Evolutionary conservation across 106 monocot species (phyloP), one percentile per base, ranked within the genome.

Genomic region (Platanthera zijinensis): DNA sequence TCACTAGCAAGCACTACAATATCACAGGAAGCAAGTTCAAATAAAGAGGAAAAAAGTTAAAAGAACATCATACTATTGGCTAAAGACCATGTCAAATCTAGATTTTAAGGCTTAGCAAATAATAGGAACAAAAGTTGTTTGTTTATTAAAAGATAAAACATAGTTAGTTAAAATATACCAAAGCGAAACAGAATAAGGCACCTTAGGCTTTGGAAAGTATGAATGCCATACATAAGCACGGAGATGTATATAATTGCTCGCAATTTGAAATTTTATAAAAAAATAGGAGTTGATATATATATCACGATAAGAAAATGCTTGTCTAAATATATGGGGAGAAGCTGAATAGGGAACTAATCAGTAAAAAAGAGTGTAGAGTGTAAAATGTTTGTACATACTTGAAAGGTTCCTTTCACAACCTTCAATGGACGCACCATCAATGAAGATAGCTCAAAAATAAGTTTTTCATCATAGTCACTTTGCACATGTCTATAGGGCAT

Each of bases 341-440:
- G 66, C 39, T 30, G 32, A 70, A 70, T 15, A n/a, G 15, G 32
- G n/a, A 70, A 56, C 7, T 17, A 73, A 75, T 57, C 10, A 57
- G 56, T 2, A 54, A 15, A 39, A 74, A 56, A 72, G 32, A 32
- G 70, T 70, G 48, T 14, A 70, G 14, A 70, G 48, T 66, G n/a
- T 48, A 70, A 14, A 70, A 70, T 15, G 48, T 8, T 30, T 19
- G 69, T 15, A 83, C 86, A 84, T 83, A 92, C 99, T 74, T 92
- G 94, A 73, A 99, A 99, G 2, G 83, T 92, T 73, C 99, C 99
- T 70, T 74, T 83, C 22, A 99, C 82, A 87, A 92, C 90, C 76
- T 94, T 99, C 71, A 99, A 78, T 62, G 94, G 99, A 14, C 86
- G 86, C 22, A 99, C 90, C 88, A 99, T 90, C 75, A 84, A 83